Evolutionary conservation across 2,329 filamentous ascomycete genomes (phyloP).

Genomic region (Fusarium sp.): DNA sequence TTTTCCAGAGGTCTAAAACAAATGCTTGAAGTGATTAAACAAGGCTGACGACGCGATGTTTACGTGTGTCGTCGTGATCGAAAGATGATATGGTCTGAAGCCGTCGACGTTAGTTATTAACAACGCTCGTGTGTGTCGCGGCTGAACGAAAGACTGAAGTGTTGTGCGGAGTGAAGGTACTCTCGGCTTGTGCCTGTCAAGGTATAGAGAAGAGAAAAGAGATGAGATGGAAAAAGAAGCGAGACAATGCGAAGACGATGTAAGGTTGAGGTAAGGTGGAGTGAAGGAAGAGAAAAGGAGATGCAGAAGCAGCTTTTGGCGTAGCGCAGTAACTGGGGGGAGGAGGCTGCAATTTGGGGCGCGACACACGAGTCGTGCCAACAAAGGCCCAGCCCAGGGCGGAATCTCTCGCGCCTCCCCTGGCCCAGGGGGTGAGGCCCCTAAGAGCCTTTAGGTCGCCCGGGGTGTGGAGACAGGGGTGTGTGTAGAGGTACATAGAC

Average conservation of each 20-base stretch:
- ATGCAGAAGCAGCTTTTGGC: slow-evolving; percentile 49
- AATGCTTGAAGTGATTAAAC: slow-evolving; percentile 24
- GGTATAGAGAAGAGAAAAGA: slow-evolving; percentile 43
- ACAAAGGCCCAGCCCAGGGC: slow-evolving; percentile 49
- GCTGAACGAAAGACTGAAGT: slow-evolving; percentile 39
- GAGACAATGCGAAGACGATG: slow-evolving; percentile 44
- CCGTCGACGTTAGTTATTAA: slow-evolving; percentile 35
- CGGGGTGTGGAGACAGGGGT: slow-evolving; percentile 36
- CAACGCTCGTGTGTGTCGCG: slow-evolving; percentile 37
- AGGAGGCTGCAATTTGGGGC: slow-evolving; percentile 50
- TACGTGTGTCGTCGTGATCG: slow-evolving; percentile 36
- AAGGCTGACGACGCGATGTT: slow-evolving; percentile 40
- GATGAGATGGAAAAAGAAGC: slow-evolving; percentile 42
- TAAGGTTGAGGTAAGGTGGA: slow-evolving; percentile 44
- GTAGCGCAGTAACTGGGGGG: slow-evolving; percentile 47
- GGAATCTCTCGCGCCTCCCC: slow-evolving; percentile 51
- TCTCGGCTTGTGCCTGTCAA: slow-evolving; percentile 38
- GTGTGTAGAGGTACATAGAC: slow-evolving; percentile 18
- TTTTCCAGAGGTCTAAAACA: slow-evolving; percentile 33
- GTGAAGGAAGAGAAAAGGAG: slow-evolving; percentile 51
- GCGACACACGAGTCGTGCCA: slow-evolving; percentile 52
- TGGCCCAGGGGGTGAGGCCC: slow-evolving; percentile 47
- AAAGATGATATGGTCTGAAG: slow-evolving; percentile 29
- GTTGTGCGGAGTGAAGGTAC: slow-evolving; percentile 29
- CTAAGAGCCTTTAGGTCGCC: slow-evolving; percentile 31